These are phyloP conservation scores for Toxicodendron radicans DNA, from an alignment of 345 rosid species.

Conservation along the genomic window DNA sequence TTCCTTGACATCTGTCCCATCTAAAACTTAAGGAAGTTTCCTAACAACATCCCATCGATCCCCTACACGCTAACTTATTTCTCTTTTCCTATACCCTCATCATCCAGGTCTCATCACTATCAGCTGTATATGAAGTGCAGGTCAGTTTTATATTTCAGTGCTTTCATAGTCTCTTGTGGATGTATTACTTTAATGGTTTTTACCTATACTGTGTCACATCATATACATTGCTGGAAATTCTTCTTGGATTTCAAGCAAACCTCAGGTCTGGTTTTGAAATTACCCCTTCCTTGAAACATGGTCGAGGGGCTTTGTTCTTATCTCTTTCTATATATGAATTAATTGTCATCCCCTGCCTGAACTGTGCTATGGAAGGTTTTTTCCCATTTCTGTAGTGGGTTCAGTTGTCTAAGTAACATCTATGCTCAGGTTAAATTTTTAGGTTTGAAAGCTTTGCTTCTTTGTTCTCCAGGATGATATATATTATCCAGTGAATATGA, in stretches of 20 bases:
- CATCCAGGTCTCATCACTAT: too few relatives aligned
- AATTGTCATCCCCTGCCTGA: background rate
- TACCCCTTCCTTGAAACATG: background rate
- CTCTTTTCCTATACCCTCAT: too few relatives aligned
- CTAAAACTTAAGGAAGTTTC: too few relatives aligned
- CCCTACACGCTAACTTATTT: too few relatives aligned
- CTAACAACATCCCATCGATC: too few relatives aligned
- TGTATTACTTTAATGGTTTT: background rate
- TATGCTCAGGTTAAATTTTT: background rate
- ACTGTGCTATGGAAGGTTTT: background rate
- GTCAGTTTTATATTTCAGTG: conserved; percentile 16
- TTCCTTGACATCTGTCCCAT: too few relatives aligned
- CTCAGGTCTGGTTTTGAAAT: too few relatives aligned
- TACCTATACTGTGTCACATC: background rate
- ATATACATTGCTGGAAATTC: background rate
- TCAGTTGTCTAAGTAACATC: background rate
- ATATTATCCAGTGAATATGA: background rate
- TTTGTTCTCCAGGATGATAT: background rate
- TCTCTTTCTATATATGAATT: background rate
- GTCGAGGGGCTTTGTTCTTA: background rate
- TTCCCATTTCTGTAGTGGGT: background rate
- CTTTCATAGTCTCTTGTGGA: background rate
- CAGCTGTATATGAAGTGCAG: conserved; percentile 45
- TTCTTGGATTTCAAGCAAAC: too few relatives aligned
- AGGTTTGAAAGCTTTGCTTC: background rate